Base-by-base conservation (phyloP, 257 asterid genomes). In the Fraxinus americana region DNA sequence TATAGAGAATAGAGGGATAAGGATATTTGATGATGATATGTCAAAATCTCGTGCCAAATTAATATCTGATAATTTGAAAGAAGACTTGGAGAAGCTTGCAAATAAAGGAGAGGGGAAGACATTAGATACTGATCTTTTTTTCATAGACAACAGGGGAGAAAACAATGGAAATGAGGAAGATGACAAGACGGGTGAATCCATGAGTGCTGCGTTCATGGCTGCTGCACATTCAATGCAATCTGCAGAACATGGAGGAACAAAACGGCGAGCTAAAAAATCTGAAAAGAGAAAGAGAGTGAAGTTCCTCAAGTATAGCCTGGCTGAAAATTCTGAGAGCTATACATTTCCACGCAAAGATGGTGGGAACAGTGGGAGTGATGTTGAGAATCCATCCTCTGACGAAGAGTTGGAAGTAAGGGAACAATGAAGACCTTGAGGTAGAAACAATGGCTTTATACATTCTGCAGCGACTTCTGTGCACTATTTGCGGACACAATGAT, bases 111-210 rank as follows among this genome's bases (percentile, higher is more conserved):
- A 45, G 68, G 73, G 81, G 77, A 75, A 80, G 63, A 79, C 78
- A 4, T 57, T 80, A 16, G 88, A 82, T 75, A 66, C 84, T 5
- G 91, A 92, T 80, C 36, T 86, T 74, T 92, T 92, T 73, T 90
- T 82, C 87, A 84, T 92, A 25, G 96, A 90, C 74, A 85, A 80
- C 77, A 84, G 86, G 76, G 94, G 96, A 76, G 85, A 84, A 76
- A 81, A 84, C 27, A 74, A 67, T 19, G 81, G 61, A 32, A 30
- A 73, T 5, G 85, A 71, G 34, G 87, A 81, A 30, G 88, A 81
- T 78, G 91, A 83, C 76, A 68, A 65, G 69, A 73, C 32, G 75
- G 74, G 50, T 11, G 81, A 79, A 79, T 78, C 86, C 68, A 78
- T 81, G 84, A 87, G 78, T 79, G 88, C 85, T 77, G 91, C 91